Conservation (phyloP, 2,329 filamentous ascomycete species). For the Calonectria pteridis region DNA sequence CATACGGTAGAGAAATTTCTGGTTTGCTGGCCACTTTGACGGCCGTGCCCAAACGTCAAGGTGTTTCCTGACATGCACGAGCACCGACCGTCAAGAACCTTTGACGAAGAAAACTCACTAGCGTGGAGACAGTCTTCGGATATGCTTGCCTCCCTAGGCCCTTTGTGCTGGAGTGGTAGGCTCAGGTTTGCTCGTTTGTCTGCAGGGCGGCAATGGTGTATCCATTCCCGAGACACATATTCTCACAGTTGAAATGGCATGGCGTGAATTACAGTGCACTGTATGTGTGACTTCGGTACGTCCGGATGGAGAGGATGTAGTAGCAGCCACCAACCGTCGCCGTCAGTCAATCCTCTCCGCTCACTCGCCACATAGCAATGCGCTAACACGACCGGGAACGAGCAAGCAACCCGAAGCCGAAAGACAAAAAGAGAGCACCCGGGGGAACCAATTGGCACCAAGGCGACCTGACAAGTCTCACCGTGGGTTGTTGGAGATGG, state of each 20-base stretch:
- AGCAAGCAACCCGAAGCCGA: conserved; percentile 2
- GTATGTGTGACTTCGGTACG: conserved; percentile 9
- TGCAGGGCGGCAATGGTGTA: neutral
- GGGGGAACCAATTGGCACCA: neutral
- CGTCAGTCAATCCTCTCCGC: neutral
- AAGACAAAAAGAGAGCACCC: neutral
- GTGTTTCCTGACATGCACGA: neutral
- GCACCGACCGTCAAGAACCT: neutral
- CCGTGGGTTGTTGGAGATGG: neutral
- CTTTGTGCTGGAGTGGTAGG: neutral
- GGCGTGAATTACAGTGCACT: neutral
- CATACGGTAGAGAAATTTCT: neutral
- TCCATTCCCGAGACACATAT: neutral
- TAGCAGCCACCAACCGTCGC: neutral
- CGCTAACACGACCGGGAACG: neutral
- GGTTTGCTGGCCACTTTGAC: neutral
- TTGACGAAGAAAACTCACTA: neutral
- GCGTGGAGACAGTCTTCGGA: neutral
- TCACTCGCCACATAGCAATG: neutral
- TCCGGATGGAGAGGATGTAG: neutral
- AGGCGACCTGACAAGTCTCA: neutral
- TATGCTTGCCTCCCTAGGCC: neutral
- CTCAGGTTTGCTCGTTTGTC: neutral
- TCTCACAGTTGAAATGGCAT: neutral
- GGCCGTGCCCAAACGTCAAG: neutral